Base-by-base conservation (phyloP, 257 asterid genomes). In the Scutellaria galericulata region DNA sequence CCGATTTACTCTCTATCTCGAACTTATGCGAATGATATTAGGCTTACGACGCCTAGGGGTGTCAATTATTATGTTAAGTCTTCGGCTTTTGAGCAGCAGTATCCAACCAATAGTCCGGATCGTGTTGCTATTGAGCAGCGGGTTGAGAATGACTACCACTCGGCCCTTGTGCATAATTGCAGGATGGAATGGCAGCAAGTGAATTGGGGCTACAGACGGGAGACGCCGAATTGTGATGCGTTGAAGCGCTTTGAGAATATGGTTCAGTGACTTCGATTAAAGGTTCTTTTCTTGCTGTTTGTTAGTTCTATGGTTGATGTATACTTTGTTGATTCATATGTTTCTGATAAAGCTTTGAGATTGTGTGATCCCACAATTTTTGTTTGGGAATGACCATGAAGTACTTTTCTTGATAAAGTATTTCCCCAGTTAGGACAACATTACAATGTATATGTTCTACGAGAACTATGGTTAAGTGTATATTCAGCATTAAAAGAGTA, bases 221-320 rank as follows among this genome's bases (percentile, higher is more conserved):
- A 77, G 68, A 91, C 95, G 27, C 98, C 99, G 11, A 78, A 80
- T 71, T 94, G 99, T 83, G 99, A 94, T 81, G 89, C 96, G 0
- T 24, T 91, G 77, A 92, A 85, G 87, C 86, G 78, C 31, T 91
- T 89, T 68, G 87, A 91, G 81, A 87, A 84, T 15, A 70, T 79
- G 70, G 89, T 83, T 52, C 78, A 79, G 75, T 86, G 75, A 66
- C 63, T 67, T 67, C 5, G 72, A 71, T 74, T 15, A 7, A 79
- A 85, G 93, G 88, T 83, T 62, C 52, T 51, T 31, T 60, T 60
- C 54, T 13, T 50, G 27, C 42, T 12, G 13, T 75, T 75, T 46
- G 46, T 14, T 41, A 54, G 24, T 69, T 9, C 53, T 50, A 15
- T 18, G 9, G 55, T 61, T 24, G 57, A n/a, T 74, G 62, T 45